phyloP scores from a whole-genome alignment of 352 stramenopile species.

The Pythium inflatum region DNA sequence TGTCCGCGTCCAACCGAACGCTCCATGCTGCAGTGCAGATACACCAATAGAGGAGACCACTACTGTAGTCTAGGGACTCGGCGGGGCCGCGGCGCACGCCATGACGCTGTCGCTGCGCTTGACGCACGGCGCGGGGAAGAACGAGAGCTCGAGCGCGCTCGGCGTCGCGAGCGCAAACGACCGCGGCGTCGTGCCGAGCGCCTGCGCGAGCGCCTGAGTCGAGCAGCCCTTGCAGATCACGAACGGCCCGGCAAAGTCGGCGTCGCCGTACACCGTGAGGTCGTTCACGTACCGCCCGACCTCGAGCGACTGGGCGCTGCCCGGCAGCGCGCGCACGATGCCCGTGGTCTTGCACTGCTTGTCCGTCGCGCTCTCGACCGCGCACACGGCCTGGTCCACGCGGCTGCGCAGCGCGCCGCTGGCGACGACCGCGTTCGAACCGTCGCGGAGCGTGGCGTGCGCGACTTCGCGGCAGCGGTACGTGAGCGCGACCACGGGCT shows the following conservation, averaged over 20 bases:
- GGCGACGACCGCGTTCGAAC: conserved; percentile 1
- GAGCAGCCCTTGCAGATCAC: conserved; percentile 12
- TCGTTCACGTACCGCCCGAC: conserved; percentile 8
- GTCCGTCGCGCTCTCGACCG: neutral
- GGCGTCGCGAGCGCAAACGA: conserved; percentile 8
- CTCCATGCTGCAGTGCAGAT: too few species aligned
- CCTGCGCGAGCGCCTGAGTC: neutral
- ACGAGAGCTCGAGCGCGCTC: conserved; percentile 4
- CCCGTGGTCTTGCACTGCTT: conserved; percentile 6
- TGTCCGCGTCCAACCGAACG: neutral
- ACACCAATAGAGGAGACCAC: neutral
- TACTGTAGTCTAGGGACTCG: neutral
- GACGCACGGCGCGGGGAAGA: neutral
- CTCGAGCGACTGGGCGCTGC: neutral
- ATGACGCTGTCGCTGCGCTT: conserved; percentile 5
- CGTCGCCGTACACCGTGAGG: conserved; percentile 4
- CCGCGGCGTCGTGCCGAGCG: neutral
- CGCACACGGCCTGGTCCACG: conserved; percentile 14
- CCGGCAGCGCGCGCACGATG: neutral
- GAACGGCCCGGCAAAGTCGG: neutral
- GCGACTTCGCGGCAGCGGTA: conserved; percentile 11
- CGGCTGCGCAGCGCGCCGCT: conserved; percentile 1
- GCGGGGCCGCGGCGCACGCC: neutral
- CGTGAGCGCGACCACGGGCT: conserved; percentile 1
- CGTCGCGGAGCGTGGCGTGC: conserved; percentile 4